These are phyloP conservation scores for Poterioochromonas sp. DNA, from an alignment of 352 stramenopile species.

Conservation along the genomic window DNA sequence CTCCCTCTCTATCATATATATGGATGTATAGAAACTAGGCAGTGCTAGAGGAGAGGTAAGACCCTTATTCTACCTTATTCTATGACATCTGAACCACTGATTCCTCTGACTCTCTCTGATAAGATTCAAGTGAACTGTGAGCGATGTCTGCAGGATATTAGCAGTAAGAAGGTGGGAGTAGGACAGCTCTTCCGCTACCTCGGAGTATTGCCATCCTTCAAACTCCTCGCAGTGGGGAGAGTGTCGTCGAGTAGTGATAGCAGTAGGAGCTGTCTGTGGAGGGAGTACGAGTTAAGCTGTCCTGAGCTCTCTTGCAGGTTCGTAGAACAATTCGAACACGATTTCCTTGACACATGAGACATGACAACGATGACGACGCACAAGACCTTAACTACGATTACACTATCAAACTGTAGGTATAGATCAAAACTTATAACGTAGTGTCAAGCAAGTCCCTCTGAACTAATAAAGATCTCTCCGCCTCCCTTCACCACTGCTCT, in stretches of 20 bases:
- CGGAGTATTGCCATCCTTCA: not conserved
- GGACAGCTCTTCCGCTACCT: not conserved
- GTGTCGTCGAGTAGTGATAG: not conserved
- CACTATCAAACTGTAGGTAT: too few relatives aligned
- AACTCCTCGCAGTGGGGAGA: conserved; percentile 28
- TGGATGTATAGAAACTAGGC: not conserved
- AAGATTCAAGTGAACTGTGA: not conserved
- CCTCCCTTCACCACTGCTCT: too few relatives aligned
- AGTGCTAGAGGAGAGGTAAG: not conserved
- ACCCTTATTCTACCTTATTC: not conserved
- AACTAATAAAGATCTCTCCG: too few relatives aligned
- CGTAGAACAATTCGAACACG: not conserved
- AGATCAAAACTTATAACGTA: too few relatives aligned
- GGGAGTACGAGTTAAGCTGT: not conserved
- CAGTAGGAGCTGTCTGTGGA: not conserved
- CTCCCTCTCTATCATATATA: too few relatives aligned
- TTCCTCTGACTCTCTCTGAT: not conserved
- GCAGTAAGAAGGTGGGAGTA: not conserved
- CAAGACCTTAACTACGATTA: too few relatives aligned
- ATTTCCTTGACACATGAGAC: not conserved
- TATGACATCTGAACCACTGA: not conserved
- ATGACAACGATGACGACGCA: too few relatives aligned
- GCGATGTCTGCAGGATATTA: not conserved
- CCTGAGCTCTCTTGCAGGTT: not conserved
- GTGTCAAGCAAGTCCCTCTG: too few relatives aligned